Evolutionary conservation across 257 asterid species (phyloP).

Genomic region (Solanum clarkiae): DNA sequence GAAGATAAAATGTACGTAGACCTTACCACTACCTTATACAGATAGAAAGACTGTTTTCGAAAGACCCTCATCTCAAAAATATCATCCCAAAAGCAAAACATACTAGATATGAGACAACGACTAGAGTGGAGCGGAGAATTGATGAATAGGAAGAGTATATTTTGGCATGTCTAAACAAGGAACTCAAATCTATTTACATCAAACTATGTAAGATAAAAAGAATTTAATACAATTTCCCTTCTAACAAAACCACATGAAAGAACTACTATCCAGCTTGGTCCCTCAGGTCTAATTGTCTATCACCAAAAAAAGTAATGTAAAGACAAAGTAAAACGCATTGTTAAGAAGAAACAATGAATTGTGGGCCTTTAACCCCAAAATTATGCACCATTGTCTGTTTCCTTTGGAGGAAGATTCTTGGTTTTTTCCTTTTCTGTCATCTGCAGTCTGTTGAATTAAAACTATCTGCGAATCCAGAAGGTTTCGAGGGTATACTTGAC

Average conservation of each 20-base stretch:
- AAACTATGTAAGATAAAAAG: background rate
- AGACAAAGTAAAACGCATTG: background rate
- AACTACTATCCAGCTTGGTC: background rate
- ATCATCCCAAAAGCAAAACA: too few species aligned
- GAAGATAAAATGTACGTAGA: too few species aligned
- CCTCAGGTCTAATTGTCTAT: background rate
- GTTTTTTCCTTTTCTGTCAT: conserved; percentile 25
- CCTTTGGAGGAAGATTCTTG: conserved; percentile 34
- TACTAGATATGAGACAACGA: too few species aligned
- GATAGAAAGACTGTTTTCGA: too few species aligned
- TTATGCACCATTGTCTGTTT: background rate
- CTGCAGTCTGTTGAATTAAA: conserved; percentile 70
- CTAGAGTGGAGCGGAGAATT: too few species aligned
- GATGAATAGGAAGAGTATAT: background rate
- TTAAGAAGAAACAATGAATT: background rate
- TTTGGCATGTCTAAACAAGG: background rate
- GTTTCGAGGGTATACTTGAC: conserved; percentile 72
- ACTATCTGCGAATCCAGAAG: conserved; percentile 59
- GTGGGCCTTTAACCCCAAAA: conserved; percentile 7
- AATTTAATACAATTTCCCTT: background rate
- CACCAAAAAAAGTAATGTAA: background rate
- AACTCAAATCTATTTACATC: background rate
- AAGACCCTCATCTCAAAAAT: too few species aligned
- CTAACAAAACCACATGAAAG: background rate
- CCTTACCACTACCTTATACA: too few species aligned